phyloP scores from a whole-genome alignment of 345 rosid genomes.

The Acer negundo region DNA sequence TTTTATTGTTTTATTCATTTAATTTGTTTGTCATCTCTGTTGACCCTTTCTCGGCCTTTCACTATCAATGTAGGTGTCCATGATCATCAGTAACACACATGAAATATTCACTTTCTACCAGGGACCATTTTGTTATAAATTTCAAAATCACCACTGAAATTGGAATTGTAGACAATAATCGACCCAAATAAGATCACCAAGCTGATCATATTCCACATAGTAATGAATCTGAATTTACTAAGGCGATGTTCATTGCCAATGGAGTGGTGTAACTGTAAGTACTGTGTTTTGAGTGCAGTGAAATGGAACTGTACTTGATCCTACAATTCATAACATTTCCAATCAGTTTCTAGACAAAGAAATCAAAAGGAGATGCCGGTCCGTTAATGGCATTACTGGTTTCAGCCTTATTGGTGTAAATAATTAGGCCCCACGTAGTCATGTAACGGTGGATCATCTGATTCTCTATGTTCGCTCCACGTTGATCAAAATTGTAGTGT shows the following conservation, averaged over 20 bases:
- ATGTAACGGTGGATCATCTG: neutral
- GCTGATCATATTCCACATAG: too few relatives aligned
- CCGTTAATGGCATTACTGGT: too few relatives aligned
- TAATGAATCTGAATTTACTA: too few relatives aligned
- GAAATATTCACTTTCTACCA: neutral
- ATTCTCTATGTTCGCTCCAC: neutral
- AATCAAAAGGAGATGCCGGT: neutral
- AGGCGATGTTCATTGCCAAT: too few relatives aligned
- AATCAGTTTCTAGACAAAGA: neutral
- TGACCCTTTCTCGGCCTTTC: neutral
- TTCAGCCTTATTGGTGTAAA: neutral
- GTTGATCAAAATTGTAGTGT: neutral
- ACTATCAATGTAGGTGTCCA: neutral
- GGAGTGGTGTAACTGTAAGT: too few relatives aligned
- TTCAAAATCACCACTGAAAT: too few relatives aligned
- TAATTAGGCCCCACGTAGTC: neutral
- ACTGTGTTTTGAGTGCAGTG: neutral
- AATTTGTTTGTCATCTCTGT: neutral
- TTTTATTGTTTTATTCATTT: neutral
- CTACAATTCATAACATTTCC: neutral
- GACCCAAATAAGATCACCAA: too few relatives aligned
- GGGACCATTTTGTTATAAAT: too few relatives aligned
- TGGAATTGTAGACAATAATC: too few relatives aligned
- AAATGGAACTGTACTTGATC: neutral
- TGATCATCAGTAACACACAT: neutral